Conservation (phyloP, 441 rosid genomes). For the Gossypium lobatum region DNA sequence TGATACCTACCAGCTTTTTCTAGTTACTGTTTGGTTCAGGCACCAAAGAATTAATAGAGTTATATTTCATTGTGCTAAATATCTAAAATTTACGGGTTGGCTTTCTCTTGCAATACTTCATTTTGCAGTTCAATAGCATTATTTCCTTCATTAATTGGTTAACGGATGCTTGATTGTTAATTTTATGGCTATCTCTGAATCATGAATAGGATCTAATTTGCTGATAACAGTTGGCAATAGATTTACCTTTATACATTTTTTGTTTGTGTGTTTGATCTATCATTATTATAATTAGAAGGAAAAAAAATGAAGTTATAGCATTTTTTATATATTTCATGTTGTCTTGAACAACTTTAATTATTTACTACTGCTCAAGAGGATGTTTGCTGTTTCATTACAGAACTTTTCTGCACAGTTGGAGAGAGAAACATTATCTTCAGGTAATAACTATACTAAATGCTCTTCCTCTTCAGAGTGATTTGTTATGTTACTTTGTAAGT, state of each 20-base stretch:
- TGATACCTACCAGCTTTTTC: neutral
- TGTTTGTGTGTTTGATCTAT: neutral
- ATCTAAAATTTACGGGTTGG: neutral
- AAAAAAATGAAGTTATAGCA: neutral
- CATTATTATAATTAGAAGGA: neutral
- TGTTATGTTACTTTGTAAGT: neutral
- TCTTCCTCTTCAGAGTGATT: neutral
- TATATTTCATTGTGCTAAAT: neutral
- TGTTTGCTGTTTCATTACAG: constrained; percentile 42
- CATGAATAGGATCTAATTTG: neutral
- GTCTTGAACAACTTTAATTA: constrained; percentile 5
- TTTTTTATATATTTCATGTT: neutral
- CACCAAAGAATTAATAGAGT: neutral
- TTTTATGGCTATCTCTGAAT: neutral
- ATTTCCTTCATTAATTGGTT: neutral
- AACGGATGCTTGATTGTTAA: neutral
- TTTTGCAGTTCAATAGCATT: neutral
- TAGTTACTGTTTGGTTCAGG: neutral
- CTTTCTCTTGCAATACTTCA: neutral
- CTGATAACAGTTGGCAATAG: neutral
- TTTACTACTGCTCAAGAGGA: constrained; percentile 16
- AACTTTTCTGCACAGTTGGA: constrained; percentile 97
- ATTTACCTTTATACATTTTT: neutral
- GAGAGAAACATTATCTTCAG: constrained; percentile 79
- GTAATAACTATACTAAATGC: constrained; percentile 29